These are phyloP conservation scores for Heliamphora pulchella DNA, from an alignment of 179 eudicot genomes.

Conservation along the genomic window DNA sequence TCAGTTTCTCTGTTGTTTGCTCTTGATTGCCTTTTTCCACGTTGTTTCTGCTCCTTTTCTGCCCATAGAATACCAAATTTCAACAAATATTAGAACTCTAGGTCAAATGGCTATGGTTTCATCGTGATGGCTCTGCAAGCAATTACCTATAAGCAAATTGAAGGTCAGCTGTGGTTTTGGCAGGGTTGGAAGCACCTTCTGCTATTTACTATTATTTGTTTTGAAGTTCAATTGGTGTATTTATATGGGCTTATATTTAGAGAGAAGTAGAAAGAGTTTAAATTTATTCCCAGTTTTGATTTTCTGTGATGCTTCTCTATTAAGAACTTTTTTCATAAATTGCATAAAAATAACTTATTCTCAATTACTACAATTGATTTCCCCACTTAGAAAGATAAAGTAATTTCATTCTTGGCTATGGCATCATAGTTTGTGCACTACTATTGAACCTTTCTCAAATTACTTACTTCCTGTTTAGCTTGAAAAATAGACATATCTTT, in stretches of 20 bases:
- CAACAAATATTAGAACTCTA: not conserved
- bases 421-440: not conserved
- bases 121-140: not conserved
- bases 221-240: not conserved
- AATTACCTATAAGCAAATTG: not conserved
- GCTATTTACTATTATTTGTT: not conserved
- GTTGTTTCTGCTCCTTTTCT: not conserved
- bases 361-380: too few species aligned
- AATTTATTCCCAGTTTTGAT: not conserved
- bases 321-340: not conserved
- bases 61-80: not conserved
- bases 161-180: not conserved
- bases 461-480: not conserved
- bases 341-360: too few species aligned
- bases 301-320: not conserved
- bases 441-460: constrained; percentile 1
- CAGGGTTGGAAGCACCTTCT: not conserved
- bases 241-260: not conserved
- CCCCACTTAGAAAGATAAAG: too few species aligned
- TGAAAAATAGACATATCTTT: constrained; percentile 9
- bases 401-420: not conserved
- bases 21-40: not conserved
- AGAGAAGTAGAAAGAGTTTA: not conserved
- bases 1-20: not conserved
- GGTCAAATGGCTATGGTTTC: not conserved